Base-by-base conservation (phyloP, 768 basidiomycete species). In the Amanita exitialis region DNA sequence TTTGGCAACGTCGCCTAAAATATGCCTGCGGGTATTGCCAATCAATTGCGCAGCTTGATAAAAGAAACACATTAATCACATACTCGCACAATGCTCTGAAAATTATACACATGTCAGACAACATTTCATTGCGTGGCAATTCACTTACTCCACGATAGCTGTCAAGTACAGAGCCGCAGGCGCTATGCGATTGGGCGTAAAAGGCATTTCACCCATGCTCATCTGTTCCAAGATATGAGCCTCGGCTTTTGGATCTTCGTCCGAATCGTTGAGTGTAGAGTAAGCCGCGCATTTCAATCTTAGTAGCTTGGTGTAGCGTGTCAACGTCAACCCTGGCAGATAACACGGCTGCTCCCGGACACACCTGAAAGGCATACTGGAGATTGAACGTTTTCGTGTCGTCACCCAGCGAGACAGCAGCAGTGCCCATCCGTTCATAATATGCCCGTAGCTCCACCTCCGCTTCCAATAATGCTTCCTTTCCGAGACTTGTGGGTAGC, bases 401-500 rank as follows among this genome's bases (percentile, higher is more conserved):
- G 55, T 80, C 77, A 47, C 79, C 79, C 35, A 69, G 58, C 16
- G 59, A 50, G 9, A 51, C 52, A 32, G 57, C 66, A 28, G 64
- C 59, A 20, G 66, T 60, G 43, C 74, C 68, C 9, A 81, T 88
- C 51, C 82, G 76, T 58, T 90, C 90, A 79, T 84, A 86, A 70
- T 93, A 93, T 6, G 90, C 90, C 60, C 90, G 77, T 42, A 96
- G 65, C 64, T 96, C 94, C 38, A 97, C 74, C 62, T 97, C 94
- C 0, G 94, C 94, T 67, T 97, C 94, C 44, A 93, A 71, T 15
- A 95, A 71, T 2, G 92, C 92, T 62, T 93, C 89, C 68, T 96
- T 91, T 44, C 92, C 94, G 41, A 96, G 74, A 46, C 80, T 74
- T 4, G 86, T 90, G 6, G 90, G 86, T 25, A 92, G 69, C 36